Evolutionary conservation across 352 stramenopile genomes (phyloP).

Genomic region (Phytophthora palmivora): DNA sequence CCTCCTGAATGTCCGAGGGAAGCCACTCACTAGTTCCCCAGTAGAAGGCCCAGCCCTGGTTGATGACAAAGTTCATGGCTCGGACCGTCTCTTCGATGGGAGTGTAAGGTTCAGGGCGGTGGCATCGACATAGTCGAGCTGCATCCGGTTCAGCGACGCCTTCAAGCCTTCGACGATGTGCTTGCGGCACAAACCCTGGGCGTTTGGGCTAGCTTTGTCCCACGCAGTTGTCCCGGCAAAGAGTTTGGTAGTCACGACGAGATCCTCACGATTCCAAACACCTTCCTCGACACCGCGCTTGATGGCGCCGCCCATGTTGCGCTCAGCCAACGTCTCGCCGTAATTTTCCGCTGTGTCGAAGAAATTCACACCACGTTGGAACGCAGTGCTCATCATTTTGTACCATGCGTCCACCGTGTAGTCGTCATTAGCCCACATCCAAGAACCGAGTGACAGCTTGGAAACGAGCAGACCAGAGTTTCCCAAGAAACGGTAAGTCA

Average conservation of each 20-base stretch:
- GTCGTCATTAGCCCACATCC: conserved; percentile 9
- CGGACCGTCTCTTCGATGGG: neutral
- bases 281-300: neutral
- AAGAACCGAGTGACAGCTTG: conserved; percentile 3
- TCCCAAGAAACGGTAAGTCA: conserved; percentile 2
- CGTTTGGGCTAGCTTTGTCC: too few relatives aligned
- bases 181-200: neutral
- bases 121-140: neutral
- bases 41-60: too few relatives aligned
- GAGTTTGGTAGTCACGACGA: neutral
- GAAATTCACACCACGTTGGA: conserved; percentile 9
- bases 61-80: neutral
- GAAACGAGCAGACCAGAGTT: conserved; percentile 1
- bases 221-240: too few relatives aligned
- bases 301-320: neutral
- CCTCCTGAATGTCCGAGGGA: too few relatives aligned
- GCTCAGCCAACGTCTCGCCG: neutral
- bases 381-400: conserved; percentile 7
- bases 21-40: too few relatives aligned
- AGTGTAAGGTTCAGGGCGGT: neutral
- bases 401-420: conserved; percentile 7
- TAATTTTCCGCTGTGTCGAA: conserved; percentile 10
- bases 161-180: neutral
- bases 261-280: neutral
- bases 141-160: neutral